Evolutionary conservation across 805 yeast genomes (phyloP).

Genomic region (Myxozyma sirexii): DNA sequence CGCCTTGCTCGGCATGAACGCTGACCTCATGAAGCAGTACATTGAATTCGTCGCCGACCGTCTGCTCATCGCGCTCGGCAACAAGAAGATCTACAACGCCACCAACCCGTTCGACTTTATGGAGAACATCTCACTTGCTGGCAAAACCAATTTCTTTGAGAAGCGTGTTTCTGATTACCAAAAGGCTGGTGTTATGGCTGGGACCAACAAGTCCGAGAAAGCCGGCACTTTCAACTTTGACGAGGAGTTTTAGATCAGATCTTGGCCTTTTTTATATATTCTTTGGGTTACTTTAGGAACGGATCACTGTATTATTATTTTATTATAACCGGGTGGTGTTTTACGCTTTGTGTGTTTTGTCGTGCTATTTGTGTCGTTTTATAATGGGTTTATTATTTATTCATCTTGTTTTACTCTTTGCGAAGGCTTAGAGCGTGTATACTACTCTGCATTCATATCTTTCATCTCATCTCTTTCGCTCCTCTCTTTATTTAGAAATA

Average conservation of each 20-base stretch:
- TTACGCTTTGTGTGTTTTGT: neutral
- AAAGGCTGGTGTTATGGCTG: conserved; percentile 98
- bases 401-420: neutral
- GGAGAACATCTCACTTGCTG: conserved; percentile 98
- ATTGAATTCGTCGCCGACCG: conserved; percentile 98
- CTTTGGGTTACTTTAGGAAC: conserved; percentile 3
- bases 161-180: conserved; percentile 98
- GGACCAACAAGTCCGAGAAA: conserved; percentile 46
- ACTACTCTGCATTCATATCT: neutral
- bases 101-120: conserved; percentile 96
- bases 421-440: neutral
- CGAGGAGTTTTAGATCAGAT: conserved; percentile 85
- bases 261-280: neutral
- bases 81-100: conserved; percentile 82
- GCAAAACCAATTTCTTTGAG: conserved; percentile 98
- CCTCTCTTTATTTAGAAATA: neutral
- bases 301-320: conserved; percentile 1
- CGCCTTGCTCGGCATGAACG: conserved; percentile 92
- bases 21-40: conserved; percentile 92
- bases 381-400: conserved; percentile 2
- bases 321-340: conserved; percentile 8
- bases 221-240: conserved; percentile 72
- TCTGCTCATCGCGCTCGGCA: conserved; percentile 86
- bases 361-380: too few species aligned
- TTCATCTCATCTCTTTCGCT: neutral